Evolutionary conservation across 306 rosid species (phyloP).

Genomic region (Fragaria vesca): DNA sequence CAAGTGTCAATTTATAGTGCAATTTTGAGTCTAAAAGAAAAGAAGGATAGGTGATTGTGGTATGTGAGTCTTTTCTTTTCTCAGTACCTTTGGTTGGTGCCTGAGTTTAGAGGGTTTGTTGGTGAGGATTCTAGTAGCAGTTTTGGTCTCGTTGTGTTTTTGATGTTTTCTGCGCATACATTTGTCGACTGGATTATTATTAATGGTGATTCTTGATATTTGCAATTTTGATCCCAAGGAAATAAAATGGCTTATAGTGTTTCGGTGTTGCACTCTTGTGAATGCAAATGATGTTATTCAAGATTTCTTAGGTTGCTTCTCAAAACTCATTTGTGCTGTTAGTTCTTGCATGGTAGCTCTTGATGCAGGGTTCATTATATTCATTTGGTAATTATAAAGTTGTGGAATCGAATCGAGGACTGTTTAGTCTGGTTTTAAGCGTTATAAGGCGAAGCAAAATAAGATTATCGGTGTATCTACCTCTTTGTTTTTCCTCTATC

Average conservation of each 20-base stretch:
- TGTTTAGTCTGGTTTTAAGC: neutral
- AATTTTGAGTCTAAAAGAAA: conserved; percentile 41
- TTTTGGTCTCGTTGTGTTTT: conserved; percentile 29
- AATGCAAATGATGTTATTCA: neutral
- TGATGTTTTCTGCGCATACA: neutral
- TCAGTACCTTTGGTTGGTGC: conserved; percentile 31
- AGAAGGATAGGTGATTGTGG: conserved; percentile 38
- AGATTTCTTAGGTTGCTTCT: neutral
- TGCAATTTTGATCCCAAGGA: conserved; percentile 22
- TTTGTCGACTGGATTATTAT: conserved; percentile 19
- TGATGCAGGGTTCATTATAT: neutral
- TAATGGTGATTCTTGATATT: conserved; percentile 29
- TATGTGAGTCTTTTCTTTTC: conserved; percentile 35
- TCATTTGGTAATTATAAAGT: neutral
- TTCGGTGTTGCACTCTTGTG: neutral
- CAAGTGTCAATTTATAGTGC: conserved; percentile 43
- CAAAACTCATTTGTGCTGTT: neutral
- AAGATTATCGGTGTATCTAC: neutral
- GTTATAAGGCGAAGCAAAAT: neutral
- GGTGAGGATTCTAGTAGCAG: conserved; percentile 35
- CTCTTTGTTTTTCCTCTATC: neutral
- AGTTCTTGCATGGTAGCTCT: neutral
- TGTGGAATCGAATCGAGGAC: neutral
- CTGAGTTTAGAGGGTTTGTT: conserved; percentile 59
- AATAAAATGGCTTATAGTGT: conserved; percentile 9